Conservation (phyloP, 2,329 filamentous ascomycete genomes). For the Beauveria sp. region DNA sequence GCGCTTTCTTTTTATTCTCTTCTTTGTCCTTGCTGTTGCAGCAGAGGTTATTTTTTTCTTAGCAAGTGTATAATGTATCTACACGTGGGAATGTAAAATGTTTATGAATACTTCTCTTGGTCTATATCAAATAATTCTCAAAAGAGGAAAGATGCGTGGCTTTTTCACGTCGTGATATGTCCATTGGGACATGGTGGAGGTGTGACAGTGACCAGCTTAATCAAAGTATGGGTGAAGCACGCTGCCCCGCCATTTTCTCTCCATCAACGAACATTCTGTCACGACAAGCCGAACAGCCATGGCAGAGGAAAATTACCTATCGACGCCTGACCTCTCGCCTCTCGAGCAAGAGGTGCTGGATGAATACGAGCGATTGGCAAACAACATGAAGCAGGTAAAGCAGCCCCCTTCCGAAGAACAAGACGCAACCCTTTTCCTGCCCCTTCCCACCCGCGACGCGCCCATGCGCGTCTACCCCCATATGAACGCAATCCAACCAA, state of each 20-base stretch:
- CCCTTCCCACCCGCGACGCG: not conserved
- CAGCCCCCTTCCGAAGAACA: no score
- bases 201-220: not conserved
- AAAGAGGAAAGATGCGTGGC: not conserved
- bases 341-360: constrained; percentile 92
- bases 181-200: not conserved
- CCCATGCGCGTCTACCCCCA: not conserved
- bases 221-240: not conserved
- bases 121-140: not conserved
- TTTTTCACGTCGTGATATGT: not conserved
- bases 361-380: constrained; percentile 79
- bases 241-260: not conserved
- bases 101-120: not conserved
- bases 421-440: no score
- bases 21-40: constrained; percentile 6
- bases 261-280: not conserved
- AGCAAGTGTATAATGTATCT: constrained; percentile 12
- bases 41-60: constrained; percentile 9
- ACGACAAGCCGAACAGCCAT: not conserved
- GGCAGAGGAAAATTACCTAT: constrained; percentile 22
- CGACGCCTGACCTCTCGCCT: constrained; percentile 57
- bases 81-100: constrained; percentile 8
- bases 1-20: constrained; percentile 9
- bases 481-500: no score
- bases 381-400: constrained; percentile 81